phyloP scores from a whole-genome alignment of 23 red algal species.

The Gracilaria gracilis region DNA sequence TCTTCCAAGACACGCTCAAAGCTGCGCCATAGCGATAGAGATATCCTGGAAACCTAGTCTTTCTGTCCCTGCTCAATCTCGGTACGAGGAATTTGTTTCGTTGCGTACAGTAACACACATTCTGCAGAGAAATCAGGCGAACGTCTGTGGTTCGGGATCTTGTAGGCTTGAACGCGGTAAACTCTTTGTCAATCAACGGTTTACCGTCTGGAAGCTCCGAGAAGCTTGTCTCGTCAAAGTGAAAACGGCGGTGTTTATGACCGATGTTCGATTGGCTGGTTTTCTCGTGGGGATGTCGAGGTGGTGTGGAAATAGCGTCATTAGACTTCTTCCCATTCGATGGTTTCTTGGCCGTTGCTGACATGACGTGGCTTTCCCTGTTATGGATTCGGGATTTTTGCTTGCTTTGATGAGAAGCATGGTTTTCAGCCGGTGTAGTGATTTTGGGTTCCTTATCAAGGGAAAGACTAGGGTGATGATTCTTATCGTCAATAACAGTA shows the following conservation, averaged over 20 bases:
- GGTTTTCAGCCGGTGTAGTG: neutral
- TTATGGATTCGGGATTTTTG: neutral
- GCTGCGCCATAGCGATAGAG: constrained; percentile 47
- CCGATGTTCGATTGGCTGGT: neutral
- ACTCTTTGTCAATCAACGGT: constrained; percentile 15
- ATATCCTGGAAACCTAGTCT: constrained; percentile 34
- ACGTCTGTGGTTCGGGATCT: constrained; percentile 40
- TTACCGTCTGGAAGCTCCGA: constrained; percentile 2
- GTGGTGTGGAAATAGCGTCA: neutral
- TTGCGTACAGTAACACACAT: constrained; percentile 64
- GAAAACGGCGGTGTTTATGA: neutral
- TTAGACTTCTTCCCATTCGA: neutral
- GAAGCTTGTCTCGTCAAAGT: neutral
- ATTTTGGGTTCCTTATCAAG: neutral
- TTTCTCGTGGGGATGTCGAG: neutral
- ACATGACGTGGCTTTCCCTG: neutral
- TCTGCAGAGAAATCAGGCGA: constrained; percentile 27
- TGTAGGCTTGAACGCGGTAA: constrained; percentile 14
- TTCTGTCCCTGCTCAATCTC: constrained; percentile 24
- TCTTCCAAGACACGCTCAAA: constrained; percentile 49
- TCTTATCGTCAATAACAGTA: neutral
- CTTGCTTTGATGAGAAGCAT: neutral
- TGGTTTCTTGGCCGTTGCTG: neutral
- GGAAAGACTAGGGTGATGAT: neutral
- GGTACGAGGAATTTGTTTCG: constrained; percentile 56